Evolutionary conservation across 805 yeast genomes (phyloP), one percentile per base, ranked within the genome.

Genomic region (Saccharomycopsis amapae): DNA sequence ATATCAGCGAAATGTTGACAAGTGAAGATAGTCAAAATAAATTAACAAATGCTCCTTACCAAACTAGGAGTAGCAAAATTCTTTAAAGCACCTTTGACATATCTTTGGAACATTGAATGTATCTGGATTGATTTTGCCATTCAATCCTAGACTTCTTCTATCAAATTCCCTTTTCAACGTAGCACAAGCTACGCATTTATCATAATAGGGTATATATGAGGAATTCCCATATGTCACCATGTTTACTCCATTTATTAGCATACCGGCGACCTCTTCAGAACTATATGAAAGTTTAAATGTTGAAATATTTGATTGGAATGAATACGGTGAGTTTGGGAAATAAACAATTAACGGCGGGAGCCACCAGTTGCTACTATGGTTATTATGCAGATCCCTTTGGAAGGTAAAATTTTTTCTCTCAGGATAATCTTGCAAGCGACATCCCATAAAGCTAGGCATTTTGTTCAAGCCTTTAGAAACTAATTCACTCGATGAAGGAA

Each of bases 381-480:
- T 19, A n/a, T n/a, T n/a, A n/a, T n/a, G n/a, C n/a, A n/a, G n/a
- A n/a, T 5, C 26, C 26, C 19, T 17, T 15, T n/a, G 2, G 18
- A 1, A 23, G n/a, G n/a, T 42, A 35, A n/a, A n/a, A n/a, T n/a
- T n/a, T n/a, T n/a, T 3, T 44, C 42, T n/a, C 33, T 36, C 5
- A 30, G 44, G 46, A 28, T 36, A 48, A 30, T 50, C 46, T 17
- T 45, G 24, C n/a, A 50, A 38, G 57, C 80, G 68, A 63, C 96
- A 89, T 3, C 97, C 96, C 58, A 88, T 83, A 62, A 87, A 86
- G 0, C 79, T 67, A 12, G 96, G 96, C 48, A 65, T 73, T 7
- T 75, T 65, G 7, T 74, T 72, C 45, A 81, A 66, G 44, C 76
- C 74, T 48, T 62, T 53, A 40, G 65, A 60, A n/a, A 68, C 39